Conservation (phyloP, 768 basidiomycete species). For the Suillus spraguei region DNA sequence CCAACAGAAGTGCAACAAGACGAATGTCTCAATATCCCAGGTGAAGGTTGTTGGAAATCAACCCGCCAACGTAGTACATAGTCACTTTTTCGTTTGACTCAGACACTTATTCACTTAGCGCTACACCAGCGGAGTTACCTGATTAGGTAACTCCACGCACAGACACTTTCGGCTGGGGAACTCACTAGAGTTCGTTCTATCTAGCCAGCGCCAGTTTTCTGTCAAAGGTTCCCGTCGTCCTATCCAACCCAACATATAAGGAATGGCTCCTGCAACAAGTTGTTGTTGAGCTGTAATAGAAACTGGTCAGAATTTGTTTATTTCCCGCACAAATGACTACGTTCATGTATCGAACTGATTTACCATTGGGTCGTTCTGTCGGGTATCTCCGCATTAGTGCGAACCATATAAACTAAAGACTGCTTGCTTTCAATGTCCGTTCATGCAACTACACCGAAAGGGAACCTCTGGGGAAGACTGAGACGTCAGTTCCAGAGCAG, state of each 20-base stretch:
- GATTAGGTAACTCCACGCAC: too few relatives aligned
- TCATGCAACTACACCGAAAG: not conserved
- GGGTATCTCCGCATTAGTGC: not conserved
- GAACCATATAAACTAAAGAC: not conserved
- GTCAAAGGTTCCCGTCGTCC: constrained; percentile 14
- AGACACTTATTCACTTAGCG: too few relatives aligned
- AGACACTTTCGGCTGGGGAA: too few relatives aligned
- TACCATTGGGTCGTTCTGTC: not conserved
- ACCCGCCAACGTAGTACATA: too few relatives aligned
- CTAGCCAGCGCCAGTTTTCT: too few relatives aligned
- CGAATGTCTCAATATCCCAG: constrained; percentile 6
- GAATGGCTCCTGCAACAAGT: constrained; percentile 14
- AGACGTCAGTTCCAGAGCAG: not conserved
- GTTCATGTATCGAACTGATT: not conserved
- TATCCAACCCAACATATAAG: constrained; percentile 5
- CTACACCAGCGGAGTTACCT: too few relatives aligned
- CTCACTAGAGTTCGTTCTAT: too few relatives aligned
- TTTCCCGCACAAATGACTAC: not conserved
- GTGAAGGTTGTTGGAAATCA: too few relatives aligned
- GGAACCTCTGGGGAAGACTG: not conserved
- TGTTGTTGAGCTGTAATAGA: constrained; percentile 7
- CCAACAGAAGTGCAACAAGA: constrained; percentile 6
- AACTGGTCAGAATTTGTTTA: not conserved
- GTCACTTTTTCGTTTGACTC: too few relatives aligned
- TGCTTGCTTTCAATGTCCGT: not conserved